Conservation (phyloP, 116 monocot species). For the Phalaenopsis hybrid region DNA sequence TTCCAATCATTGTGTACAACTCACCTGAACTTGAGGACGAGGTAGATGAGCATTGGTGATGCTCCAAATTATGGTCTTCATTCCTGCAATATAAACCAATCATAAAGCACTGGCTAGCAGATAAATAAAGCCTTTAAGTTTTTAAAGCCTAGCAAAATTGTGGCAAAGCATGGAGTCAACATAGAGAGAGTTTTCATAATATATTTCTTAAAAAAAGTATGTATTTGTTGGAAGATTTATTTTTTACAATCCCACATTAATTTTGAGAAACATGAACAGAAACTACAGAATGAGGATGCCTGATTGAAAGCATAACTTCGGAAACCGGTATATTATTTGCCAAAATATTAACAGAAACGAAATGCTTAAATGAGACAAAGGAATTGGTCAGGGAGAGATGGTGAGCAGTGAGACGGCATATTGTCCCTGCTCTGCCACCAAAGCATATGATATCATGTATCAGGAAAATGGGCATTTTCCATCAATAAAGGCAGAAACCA, state of each 20-base stretch:
- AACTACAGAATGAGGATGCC: neutral
- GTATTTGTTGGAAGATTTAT: neutral
- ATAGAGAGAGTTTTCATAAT: neutral
- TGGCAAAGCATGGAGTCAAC: neutral
- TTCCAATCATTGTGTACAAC: neutral
- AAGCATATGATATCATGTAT: too few relatives aligned
- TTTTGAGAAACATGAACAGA: neutral
- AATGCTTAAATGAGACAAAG: neutral
- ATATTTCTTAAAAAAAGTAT: neutral
- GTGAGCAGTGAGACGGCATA: neutral
- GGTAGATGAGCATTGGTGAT: slow-evolving; percentile 81
- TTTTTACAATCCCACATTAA: neutral
- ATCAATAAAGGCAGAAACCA: neutral
- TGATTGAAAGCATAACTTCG: neutral
- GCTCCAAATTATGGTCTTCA: slow-evolving; percentile 99
- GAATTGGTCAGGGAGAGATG: neutral
- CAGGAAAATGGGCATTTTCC: too few relatives aligned
- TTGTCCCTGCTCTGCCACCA: neutral
- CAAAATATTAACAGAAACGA: neutral
- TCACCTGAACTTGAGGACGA: slow-evolving; percentile 61
- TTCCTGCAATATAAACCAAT: slow-evolving; percentile 45
- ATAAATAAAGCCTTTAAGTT: neutral
- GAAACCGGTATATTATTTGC: neutral
- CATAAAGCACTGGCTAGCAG: neutral
- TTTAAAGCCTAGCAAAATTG: neutral